Evolutionary conservation across 805 yeast genomes (phyloP), one percentile per base, ranked within the genome.

Genomic region (Lachancea lanzarotensis): DNA sequence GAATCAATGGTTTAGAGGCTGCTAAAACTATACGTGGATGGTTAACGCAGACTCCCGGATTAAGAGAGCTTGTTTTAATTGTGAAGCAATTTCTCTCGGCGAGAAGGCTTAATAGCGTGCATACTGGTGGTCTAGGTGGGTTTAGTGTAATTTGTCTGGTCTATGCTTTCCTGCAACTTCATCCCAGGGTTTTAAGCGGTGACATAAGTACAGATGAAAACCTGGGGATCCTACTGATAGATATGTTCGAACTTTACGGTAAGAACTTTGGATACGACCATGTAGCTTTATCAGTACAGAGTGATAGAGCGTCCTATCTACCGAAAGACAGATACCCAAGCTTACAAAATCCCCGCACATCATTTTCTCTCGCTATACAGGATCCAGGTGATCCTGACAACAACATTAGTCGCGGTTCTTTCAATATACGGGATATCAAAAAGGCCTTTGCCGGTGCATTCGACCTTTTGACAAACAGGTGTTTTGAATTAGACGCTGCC

Each of bases 51-150:
- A 80, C 84, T 1, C 91, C 95, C 0, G 96, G 95, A 0, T 67
- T 91, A 42, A 69, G 95, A 51, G 95, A 89, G 57, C 65, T 91
- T 40, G 95, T 84, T 1, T 69, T 91, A 40, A 78, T 89, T 1
- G 74, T 91, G 5, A 90, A 93, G 64, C 96, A 86, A 59, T 91
- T 90, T 57, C 70, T 91, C 40, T 71, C 88, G 27, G 79, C 87
- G 1, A 72, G 97, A 55, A 78, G 74, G 46, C 69, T 90, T 49
- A 88, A 89, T 56, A 84, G 86, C 51, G 98, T 91, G 13, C 95
- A 84, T 55, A 81, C 81, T 18, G 98, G 98, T 42, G 98, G 98
- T 0, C 68, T 91, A 5, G 98, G 98, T 35, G 98, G 98, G 0
- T 91, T 83, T 61, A 79, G 96, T 7, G 85, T 87, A n/a, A 87